Base-by-base conservation (phyloP, 441 rosid genomes). In the Macaranga tanarius region DNA sequence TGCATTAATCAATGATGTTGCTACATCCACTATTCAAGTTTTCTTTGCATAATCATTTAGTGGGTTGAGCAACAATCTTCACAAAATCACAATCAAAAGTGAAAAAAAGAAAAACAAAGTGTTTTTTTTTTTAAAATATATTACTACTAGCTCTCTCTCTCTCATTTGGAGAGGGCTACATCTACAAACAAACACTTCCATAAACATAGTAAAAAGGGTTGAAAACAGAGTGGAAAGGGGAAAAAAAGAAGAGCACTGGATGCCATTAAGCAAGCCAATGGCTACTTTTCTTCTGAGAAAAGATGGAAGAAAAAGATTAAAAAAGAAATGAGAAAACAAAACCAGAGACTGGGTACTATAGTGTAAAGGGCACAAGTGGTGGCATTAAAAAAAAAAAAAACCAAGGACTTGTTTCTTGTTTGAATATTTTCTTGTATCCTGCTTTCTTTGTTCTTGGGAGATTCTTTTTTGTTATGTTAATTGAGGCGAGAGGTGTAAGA, bases 401-500 rank as follows among this genome's bases (percentile, higher is more conserved):
- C 38, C 12, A 60, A 22, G n/a, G 62, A n/a, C 64, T 61, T 26
- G 50, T 5, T 48, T 10, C n/a, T n/a, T n/a, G n/a, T n/a, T n/a
- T n/a, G n/a, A n/a, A n/a, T n/a, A n/a, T n/a, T n/a, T n/a, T n/a
- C 44, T 19, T 19, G 74, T 12, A 28, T 47, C 60, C 44, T 45
- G 17, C 42, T 10, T 20, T 31, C 0, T 31, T 4, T 31, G 38
- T 31, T 42, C 8, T 17, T 31, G n/a, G 15, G 19, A 51, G 9
- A 64, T n/a, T 56, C 58, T 3, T 62, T n/a, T n/a, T n/a, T n/a
- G n/a, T n/a, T 65, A 69, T 60, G 47, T 88, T 92, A 92, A 76
- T 91, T 92, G 79, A 92, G 97, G 60, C 96, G 88, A 73, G 97
- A 88, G 42, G 95, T 79, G 86, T 95, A 95, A 68, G 97, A 92